Conservation (phyloP, 1,139 yeast genomes). For the Nakaseomyces nivariensis region DNA sequence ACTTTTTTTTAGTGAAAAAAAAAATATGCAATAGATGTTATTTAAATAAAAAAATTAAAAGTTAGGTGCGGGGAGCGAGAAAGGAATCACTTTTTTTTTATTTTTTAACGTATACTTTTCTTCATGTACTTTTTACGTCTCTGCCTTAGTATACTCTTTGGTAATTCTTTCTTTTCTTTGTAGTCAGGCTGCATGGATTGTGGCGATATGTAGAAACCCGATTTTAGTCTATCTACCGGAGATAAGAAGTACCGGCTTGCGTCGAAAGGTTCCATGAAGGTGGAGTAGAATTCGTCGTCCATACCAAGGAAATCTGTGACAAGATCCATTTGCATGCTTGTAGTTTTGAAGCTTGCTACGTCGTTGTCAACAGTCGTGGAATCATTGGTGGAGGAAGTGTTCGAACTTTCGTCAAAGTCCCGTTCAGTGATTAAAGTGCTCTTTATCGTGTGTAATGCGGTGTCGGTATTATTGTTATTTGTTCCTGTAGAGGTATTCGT, state of each 20-base stretch:
- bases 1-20: too few relatives aligned
- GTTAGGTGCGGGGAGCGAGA: too few relatives aligned
- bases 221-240: neutral
- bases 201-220: neutral
- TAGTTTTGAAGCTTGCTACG: neutral
- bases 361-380: neutral
- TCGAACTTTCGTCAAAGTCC: neutral
- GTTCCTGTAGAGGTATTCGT: neutral
- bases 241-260: slow-evolving; percentile 1
- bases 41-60: too few relatives aligned
- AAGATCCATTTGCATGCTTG: neutral
- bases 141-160: neutral
- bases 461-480: neutral
- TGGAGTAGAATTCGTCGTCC: slow-evolving; percentile 2
- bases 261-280: slow-evolving; percentile 2
- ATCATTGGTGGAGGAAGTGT: too few relatives aligned
- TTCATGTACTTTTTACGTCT: slow-evolving; percentile 1
- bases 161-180: neutral
- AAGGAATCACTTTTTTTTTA: too few relatives aligned
- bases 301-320: neutral
- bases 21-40: too few relatives aligned
- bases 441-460: neutral
- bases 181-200: slow-evolving; percentile 3
- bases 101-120: neutral
- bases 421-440: neutral